Conservation (phyloP, 1,284 basidiomycete species). For the Fomitopsis schrenkii region DNA sequence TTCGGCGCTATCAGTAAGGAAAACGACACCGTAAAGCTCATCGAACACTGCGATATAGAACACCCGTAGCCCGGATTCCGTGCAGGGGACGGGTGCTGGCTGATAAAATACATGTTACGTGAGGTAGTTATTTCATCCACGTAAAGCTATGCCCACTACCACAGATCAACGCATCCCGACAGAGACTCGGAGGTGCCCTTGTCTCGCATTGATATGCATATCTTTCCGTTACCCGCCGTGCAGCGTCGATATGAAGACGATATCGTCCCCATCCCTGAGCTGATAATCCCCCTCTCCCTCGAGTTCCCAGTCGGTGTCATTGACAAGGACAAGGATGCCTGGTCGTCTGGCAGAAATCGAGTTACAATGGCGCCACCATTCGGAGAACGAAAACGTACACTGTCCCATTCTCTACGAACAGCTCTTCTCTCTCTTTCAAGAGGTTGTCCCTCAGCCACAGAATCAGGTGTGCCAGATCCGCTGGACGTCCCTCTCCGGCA, state of each 20-base stretch:
- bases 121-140: no score
- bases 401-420: slow-evolving; percentile 86
- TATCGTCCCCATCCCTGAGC: slow-evolving; percentile 79
- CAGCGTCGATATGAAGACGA: slow-evolving; percentile 95
- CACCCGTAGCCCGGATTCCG: no score
- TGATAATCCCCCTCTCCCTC: slow-evolving; percentile 92
- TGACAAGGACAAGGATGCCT: slow-evolving; percentile 92
- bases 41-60: no score
- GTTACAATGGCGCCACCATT: neutral
- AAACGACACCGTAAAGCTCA: no score
- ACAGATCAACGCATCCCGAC: no score
- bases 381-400: slow-evolving; percentile 59
- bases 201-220: no score
- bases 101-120: no score
- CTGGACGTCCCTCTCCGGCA: slow-evolving; percentile 36
- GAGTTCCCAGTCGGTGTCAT: slow-evolving; percentile 97
- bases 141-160: no score
- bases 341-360: slow-evolving; percentile 68
- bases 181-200: no score
- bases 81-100: no score
- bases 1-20: no score
- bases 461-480: slow-evolving; percentile 76
- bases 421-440: slow-evolving; percentile 81
- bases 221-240: slow-evolving; percentile 66
- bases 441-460: slow-evolving; percentile 76